Conservation (phyloP, 1,284 basidiomycete species). For the Marasmius fiardii region DNA sequence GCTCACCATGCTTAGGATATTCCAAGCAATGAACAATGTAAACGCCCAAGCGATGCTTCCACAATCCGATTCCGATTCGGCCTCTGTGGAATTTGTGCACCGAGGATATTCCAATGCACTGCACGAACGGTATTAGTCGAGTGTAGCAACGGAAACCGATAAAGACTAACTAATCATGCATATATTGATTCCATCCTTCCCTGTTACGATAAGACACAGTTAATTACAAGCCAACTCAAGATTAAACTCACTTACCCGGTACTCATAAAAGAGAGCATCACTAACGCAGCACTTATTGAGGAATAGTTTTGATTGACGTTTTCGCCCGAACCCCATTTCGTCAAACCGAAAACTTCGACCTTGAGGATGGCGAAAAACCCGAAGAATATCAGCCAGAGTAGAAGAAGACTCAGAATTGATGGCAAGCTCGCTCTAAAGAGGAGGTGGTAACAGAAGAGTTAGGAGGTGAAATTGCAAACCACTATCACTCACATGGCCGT, state of each 20-base stretch:
- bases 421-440: constrained; percentile 85
- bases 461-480: background rate
- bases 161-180: constrained; percentile 88
- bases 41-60: constrained; percentile 87
- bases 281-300: constrained; percentile 75
- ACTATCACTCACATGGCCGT: constrained; percentile 80
- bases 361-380: constrained; percentile 90
- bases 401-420: constrained; percentile 82
- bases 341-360: constrained; percentile 92
- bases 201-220: constrained; percentile 32
- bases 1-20: constrained; percentile 91
- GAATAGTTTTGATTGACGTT: constrained; percentile 80
- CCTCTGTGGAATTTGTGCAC: constrained; percentile 65
- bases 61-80: constrained; percentile 75
- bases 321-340: constrained; percentile 80
- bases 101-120: constrained; percentile 78
- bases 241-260: constrained; percentile 49
- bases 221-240: constrained; percentile 11
- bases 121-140: constrained; percentile 8
- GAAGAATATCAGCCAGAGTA: constrained; percentile 91
- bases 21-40: constrained; percentile 93
- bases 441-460: constrained; percentile 10
- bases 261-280: constrained; percentile 84
- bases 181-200: constrained; percentile 93
- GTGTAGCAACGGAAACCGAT: constrained; percentile 9